Evolutionary conservation across 2,329 filamentous ascomycete species (phyloP).

Genomic region (Cercospora citrullina): DNA sequence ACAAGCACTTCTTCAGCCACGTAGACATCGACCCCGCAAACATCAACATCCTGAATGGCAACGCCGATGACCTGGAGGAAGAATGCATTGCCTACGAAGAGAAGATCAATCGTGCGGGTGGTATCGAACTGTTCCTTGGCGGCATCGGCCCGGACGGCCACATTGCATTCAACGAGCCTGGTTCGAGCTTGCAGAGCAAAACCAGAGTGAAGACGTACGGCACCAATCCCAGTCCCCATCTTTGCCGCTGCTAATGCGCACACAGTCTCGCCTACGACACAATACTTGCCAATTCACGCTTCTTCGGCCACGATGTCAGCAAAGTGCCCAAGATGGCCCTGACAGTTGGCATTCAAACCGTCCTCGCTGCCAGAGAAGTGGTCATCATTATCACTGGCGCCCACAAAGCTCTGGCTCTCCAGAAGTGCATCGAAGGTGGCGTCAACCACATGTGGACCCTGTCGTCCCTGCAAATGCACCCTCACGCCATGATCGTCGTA

Average conservation of each 20-base stretch:
- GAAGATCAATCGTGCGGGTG: constrained; percentile 70
- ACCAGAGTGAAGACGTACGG: constrained; percentile 74
- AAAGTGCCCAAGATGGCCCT: constrained; percentile 79
- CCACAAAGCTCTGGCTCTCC: constrained; percentile 76
- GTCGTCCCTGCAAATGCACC: constrained; percentile 76
- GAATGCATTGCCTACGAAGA: constrained; percentile 80
- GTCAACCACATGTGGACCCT: constrained; percentile 92
- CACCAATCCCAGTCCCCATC: neutral
- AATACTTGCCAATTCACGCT: constrained; percentile 79
- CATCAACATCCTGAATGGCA: constrained; percentile 82
- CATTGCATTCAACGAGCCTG: constrained; percentile 89
- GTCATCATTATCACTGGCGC: constrained; percentile 79
- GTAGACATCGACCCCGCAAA: constrained; percentile 79
- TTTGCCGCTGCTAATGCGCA: neutral
- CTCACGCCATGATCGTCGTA: constrained; percentile 77
- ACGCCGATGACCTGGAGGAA: constrained; percentile 70
- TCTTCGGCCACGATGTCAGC: constrained; percentile 73
- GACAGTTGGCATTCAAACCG: constrained; percentile 81
- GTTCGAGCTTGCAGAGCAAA: constrained; percentile 72
- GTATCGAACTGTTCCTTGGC: constrained; percentile 82
- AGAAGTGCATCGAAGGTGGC: constrained; percentile 77
- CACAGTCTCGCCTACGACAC: constrained; percentile 72
- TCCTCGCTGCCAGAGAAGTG: constrained; percentile 76
- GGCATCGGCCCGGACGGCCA: constrained; percentile 85
- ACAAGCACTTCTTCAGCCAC: constrained; percentile 85